Evolutionary conservation across 768 basidiomycete species (phyloP).

Genomic region (Macrocybe gigantea): DNA sequence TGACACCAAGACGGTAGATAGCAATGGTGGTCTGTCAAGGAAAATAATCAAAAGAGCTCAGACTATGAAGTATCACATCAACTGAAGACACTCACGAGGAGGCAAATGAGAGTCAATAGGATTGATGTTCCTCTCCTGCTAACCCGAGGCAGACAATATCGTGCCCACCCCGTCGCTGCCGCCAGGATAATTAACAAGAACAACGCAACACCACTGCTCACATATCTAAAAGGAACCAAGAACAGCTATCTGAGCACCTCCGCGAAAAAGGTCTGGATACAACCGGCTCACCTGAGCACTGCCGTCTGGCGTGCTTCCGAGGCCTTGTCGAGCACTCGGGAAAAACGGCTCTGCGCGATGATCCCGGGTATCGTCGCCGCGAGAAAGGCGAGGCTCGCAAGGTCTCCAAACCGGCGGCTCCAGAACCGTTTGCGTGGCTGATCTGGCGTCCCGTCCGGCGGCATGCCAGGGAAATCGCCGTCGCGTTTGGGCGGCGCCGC

Average conservation of each 20-base stretch:
- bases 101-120: slow-evolving; percentile 14
- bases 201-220: slow-evolving; percentile 15
- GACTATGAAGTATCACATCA: too few species aligned
- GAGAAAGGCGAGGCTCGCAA: slow-evolving; percentile 21
- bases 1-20: slow-evolving; percentile 34
- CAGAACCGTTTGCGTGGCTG: slow-evolving; percentile 19
- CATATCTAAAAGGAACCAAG: slow-evolving; percentile 12
- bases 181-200: slow-evolving; percentile 12
- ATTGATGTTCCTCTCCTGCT: slow-evolving; percentile 16
- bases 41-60: too few species aligned
- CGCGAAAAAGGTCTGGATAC: slow-evolving; percentile 4
- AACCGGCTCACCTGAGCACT: slow-evolving; percentile 13
- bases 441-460: slow-evolving; percentile 23
- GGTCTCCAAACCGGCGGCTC: slow-evolving; percentile 22
- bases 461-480: slow-evolving; percentile 12
- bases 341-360: slow-evolving; percentile 19
- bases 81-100: slow-evolving; percentile 22
- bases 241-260: background rate
- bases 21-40: slow-evolving; percentile 21
- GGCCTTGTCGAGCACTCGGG: slow-evolving; percentile 11
- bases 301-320: slow-evolving; percentile 13
- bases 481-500: background rate
- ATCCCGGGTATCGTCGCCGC: slow-evolving; percentile 23
- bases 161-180: slow-evolving; percentile 15
- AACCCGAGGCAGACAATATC: slow-evolving; percentile 18